These are phyloP conservation scores for Phytophthora uliginosa DNA, from an alignment of 352 stramenopile species.

Conservation along the genomic window DNA sequence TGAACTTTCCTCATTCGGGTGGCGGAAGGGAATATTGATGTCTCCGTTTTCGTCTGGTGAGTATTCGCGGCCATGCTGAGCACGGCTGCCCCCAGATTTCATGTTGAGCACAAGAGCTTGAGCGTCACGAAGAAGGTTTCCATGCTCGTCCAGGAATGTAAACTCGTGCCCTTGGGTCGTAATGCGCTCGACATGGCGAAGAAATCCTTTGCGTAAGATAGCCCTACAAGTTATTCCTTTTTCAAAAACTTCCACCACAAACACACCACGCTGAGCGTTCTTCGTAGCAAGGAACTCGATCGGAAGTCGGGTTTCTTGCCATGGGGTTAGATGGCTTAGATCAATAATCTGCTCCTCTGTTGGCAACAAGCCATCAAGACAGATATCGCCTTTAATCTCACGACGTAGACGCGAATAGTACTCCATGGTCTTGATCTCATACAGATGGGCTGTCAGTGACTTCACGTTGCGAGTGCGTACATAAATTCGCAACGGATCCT, in stretches of 20 bases:
- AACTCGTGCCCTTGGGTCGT: constrained; percentile 62
- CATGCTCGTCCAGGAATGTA: constrained; percentile 58
- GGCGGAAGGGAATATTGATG: constrained; percentile 61
- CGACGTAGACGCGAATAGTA: constrained; percentile 58
- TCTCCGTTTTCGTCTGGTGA: constrained; percentile 33
- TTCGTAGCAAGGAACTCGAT: constrained; percentile 34
- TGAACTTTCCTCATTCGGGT: constrained; percentile 23
- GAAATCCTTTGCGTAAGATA: constrained; percentile 65
- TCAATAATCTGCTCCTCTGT: constrained; percentile 66
- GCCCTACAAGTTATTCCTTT: constrained; percentile 64
- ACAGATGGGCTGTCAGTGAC: constrained; percentile 63
- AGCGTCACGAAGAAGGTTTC: constrained; percentile 44
- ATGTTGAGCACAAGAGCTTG: constrained; percentile 52
- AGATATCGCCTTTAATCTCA: constrained; percentile 62
- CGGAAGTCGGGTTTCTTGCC: constrained; percentile 53
- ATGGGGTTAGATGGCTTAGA: constrained; percentile 53
- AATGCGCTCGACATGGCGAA: constrained; percentile 58
- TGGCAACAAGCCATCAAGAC: constrained; percentile 64
- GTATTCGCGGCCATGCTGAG: constrained; percentile 48
- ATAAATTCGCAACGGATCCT: constrained; percentile 51
- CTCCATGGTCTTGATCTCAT: constrained; percentile 70
- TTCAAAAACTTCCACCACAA: constrained; percentile 73
- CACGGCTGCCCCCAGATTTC: constrained; percentile 42
- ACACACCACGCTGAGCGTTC: constrained; percentile 51
- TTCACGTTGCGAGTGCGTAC: constrained; percentile 62